Base-by-base conservation (phyloP, 2,329 filamentous ascomycete genomes). In the Claviceps sp. region DNA sequence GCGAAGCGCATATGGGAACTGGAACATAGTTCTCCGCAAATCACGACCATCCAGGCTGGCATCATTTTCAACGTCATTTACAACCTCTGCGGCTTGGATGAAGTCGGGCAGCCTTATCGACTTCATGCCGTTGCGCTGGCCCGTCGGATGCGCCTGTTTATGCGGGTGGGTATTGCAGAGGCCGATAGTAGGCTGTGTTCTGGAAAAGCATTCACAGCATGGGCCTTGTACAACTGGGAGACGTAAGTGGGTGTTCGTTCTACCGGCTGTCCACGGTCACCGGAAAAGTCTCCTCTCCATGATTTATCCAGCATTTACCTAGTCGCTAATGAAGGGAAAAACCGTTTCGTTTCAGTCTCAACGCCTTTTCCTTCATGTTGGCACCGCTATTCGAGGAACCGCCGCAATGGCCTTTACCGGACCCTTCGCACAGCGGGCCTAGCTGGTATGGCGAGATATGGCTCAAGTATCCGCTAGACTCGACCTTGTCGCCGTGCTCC, bases 1-100 rank as follows among this genome's bases (percentile, higher is more conserved):
- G 67, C 68, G 0, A 66, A 64, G 34, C 62, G 68, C 2, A 53
- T 71, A 3, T 68, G 68, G 65, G 66, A 71, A 18, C 50, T 68
- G 0, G 64, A 70, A 47, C 54, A 60, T 38, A 54, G 52, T 6
- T 50, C 57, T 3, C 53, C 59, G 0, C 56, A 56, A 4, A 54
- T 72, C 6, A 68, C 67, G 0, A 70, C 66, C 0, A 58, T 69
- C 1, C 67, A 71, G 47, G 63, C 69, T 1, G 65, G 63, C 0
- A 58, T 65, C 0, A 50, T 70, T 2, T 60, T 71, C 6, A 61
- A 61, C 14, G 52, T 67, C 0, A 57, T 60, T 3, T 61, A 63
- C 20, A 66, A 61, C 43, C 52, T 67, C 1, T 65, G 63, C 22
- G 67, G 67, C 1, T 51, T 67, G 0, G 70, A 72, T 47, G 63